Evolutionary conservation across 257 asterid genomes (phyloP).

Genomic region (Anisodus tanguticus): DNA sequence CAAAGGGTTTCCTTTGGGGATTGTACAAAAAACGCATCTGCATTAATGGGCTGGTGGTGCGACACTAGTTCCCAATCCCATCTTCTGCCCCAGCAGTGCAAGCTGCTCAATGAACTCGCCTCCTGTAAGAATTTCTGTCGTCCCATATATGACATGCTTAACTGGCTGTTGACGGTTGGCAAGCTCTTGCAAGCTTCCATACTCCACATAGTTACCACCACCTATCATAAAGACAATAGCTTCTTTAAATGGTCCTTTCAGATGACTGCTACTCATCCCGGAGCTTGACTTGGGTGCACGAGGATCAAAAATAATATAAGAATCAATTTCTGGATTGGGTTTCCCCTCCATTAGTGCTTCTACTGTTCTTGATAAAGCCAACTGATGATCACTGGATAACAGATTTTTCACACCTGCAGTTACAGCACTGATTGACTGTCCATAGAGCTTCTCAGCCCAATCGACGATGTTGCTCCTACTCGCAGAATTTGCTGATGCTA

Average conservation of each 20-base stretch:
- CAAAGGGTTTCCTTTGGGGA: background rate
- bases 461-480: slow-evolving; percentile 88
- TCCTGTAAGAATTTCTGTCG: slow-evolving; percentile 91
- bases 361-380: slow-evolving; percentile 83
- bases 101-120: slow-evolving; percentile 96
- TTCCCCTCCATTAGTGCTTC: slow-evolving; percentile 98
- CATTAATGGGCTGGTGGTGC: slow-evolving; percentile 40
- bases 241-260: slow-evolving; percentile 93
- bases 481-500: slow-evolving; percentile 86
- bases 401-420: slow-evolving; percentile 95
- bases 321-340: slow-evolving; percentile 85
- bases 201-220: slow-evolving; percentile 96
- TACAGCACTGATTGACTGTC: slow-evolving; percentile 90
- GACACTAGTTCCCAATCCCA: slow-evolving; percentile 69
- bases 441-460: slow-evolving; percentile 97
- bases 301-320: slow-evolving; percentile 83
- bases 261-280: slow-evolving; percentile 66
- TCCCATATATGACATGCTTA: slow-evolving; percentile 82
- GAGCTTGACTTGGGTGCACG: slow-evolving; percentile 82
- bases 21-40: slow-evolving; percentile 19
- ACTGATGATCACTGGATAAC: slow-evolving; percentile 82
- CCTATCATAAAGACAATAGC: slow-evolving; percentile 98
- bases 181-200: slow-evolving; percentile 78
- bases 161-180: slow-evolving; percentile 76
- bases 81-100: slow-evolving; percentile 69